Percentiles rank a stretch among this genome's conserved stretches.
Evolutionary conservation across 257 asterid species (phyloP).

Genomic region (Eucommia ulmoides): DNA sequence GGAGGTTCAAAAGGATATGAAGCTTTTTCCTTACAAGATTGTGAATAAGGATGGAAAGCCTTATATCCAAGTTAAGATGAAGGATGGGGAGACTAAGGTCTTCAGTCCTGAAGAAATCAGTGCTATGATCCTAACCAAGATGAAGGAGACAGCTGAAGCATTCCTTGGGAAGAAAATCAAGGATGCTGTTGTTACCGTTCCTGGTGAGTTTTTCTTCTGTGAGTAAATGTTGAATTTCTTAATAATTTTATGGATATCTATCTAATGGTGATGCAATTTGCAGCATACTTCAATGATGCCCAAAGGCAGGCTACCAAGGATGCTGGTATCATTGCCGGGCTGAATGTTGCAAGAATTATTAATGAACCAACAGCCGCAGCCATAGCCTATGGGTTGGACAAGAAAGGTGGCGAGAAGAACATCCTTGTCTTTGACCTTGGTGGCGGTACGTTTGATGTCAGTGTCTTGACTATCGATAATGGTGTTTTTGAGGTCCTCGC

Average conservation of each 20-base stretch:
- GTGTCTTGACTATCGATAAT: slow-evolving; percentile 67
- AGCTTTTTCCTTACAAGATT: slow-evolving; percentile 66
- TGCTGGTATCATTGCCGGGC: slow-evolving; percentile 68
- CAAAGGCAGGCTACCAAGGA: slow-evolving; percentile 88
- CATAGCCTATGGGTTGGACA: slow-evolving; percentile 79
- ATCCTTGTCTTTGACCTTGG: slow-evolving; percentile 88
- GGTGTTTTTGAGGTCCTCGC: slow-evolving; percentile 85
- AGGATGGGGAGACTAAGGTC: slow-evolving; percentile 68
- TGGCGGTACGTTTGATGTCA: slow-evolving; percentile 90
- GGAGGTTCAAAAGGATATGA: slow-evolving; percentile 65
- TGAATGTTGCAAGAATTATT: slow-evolving; percentile 69
- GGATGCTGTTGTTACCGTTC: slow-evolving; percentile 78
- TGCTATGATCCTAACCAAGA: slow-evolving; percentile 62
- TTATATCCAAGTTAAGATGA: slow-evolving; percentile 47
- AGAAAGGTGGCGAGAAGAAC: slow-evolving; percentile 81
- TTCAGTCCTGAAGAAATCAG: slow-evolving; percentile 85
- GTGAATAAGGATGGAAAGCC: slow-evolving; percentile 78
- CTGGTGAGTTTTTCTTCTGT: slow-evolving; percentile 46
- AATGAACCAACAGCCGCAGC: slow-evolving; percentile 93
- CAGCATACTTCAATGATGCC: slow-evolving; percentile 88
- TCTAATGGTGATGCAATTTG: slow-evolving; percentile 2
- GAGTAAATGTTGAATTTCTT: no score
- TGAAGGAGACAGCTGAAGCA: slow-evolving; percentile 91
- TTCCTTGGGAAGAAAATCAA: slow-evolving; percentile 71
- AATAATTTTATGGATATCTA: no score